These are phyloP conservation scores for Chrysoporthe austroafricana DNA, from an alignment of 2,329 filamentous ascomycete genomes.

Conservation along the genomic window DNA sequence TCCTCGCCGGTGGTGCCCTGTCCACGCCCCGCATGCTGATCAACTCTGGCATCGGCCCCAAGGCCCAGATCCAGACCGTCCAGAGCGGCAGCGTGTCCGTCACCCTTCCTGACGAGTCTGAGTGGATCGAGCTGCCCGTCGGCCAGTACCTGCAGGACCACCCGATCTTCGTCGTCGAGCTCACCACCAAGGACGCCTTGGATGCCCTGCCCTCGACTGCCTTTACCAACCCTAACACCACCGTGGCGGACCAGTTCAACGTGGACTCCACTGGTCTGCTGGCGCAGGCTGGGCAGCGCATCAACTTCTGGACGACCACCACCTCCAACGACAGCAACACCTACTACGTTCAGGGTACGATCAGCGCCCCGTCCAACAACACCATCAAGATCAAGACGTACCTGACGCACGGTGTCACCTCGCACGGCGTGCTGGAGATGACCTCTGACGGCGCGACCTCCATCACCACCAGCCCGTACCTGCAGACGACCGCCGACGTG, in stretches of 20 bases:
- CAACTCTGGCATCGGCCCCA: conserved; percentile 30
- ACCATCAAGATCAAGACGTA: conserved; percentile 53
- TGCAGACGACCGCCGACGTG: conserved; percentile 39
- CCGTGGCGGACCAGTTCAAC: conserved; percentile 41
- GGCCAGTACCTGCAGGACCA: conserved; percentile 33
- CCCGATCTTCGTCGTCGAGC: conserved; percentile 34
- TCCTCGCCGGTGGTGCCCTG: conserved; percentile 34
- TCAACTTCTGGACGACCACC: conserved; percentile 52
- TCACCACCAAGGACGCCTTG: conserved; percentile 35
- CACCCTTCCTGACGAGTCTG: conserved; percentile 32
- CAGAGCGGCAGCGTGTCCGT: conserved; percentile 26
- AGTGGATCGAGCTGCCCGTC: conserved; percentile 36
- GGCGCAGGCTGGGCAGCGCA: conserved; percentile 49
- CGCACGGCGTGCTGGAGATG: conserved; percentile 49
- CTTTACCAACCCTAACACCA: conserved; percentile 37
- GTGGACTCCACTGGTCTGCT: conserved; percentile 43
- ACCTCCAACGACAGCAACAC: conserved; percentile 45
- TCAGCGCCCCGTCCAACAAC: conserved; percentile 46
- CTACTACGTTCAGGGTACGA: conserved; percentile 50
- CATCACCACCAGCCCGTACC: conserved; percentile 43
- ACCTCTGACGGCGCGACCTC: conserved; percentile 46
- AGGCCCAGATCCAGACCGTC: conserved; percentile 31
- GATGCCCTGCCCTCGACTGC: conserved; percentile 28
- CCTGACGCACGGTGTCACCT: conserved; percentile 54
- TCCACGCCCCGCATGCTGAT: conserved; percentile 32